Conservation (phyloP, 768 basidiomycete species). For the Lepiota subincarnata region DNA sequence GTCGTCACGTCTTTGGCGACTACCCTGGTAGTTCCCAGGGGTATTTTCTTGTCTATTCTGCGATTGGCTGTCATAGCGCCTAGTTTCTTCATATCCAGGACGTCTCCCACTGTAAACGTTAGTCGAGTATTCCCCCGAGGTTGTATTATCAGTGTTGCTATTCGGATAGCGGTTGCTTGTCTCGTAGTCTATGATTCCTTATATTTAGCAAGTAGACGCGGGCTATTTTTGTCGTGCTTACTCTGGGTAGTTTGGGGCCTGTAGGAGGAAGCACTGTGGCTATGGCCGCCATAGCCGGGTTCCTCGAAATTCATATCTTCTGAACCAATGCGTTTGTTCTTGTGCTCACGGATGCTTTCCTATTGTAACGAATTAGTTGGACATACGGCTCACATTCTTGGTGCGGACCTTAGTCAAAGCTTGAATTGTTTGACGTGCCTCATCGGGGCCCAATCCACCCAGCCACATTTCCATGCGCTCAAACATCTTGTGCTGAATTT, state of each 20-base stretch:
- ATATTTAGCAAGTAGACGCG: background rate
- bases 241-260: slow-evolving; percentile 7
- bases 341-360: slow-evolving; percentile 52
- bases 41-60: slow-evolving; percentile 6
- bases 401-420: slow-evolving; percentile 48
- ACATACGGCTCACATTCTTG: background rate
- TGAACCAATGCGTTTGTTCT: slow-evolving; percentile 53
- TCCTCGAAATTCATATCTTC: slow-evolving; percentile 37
- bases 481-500: slow-evolving; percentile 60
- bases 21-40: background rate
- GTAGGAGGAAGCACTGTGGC: slow-evolving; percentile 19
- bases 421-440: slow-evolving; percentile 39
- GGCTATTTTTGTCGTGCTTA: background rate
- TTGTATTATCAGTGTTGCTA: background rate
- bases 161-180: background rate
- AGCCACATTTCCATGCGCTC: slow-evolving; percentile 52
- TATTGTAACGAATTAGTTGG: slow-evolving; percentile 17
- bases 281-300: slow-evolving; percentile 33
- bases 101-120: slow-evolving; percentile 7
- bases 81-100: background rate
- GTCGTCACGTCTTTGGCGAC: slow-evolving; percentile 4
- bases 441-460: slow-evolving; percentile 40
- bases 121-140: slow-evolving; percentile 7
- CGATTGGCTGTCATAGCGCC: slow-evolving; percentile 1
- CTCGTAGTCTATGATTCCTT: background rate